Conservation (phyloP, 2,329 filamentous ascomycete genomes). For the Fusarium lyarnte region DNA sequence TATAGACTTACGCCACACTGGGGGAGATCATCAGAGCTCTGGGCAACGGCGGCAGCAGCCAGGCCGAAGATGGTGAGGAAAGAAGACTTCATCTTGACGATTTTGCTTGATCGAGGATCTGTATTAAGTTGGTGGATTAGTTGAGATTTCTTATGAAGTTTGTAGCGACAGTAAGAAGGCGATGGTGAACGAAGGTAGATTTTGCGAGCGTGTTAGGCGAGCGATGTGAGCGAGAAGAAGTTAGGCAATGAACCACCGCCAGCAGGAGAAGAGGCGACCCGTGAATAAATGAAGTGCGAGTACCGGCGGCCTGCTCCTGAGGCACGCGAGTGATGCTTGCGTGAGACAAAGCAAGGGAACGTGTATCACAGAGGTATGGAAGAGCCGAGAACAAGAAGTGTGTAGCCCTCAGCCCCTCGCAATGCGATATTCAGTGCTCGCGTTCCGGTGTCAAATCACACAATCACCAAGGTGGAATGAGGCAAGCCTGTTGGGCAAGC, state of each 20-base stretch:
- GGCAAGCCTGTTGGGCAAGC: neutral
- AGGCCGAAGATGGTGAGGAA: constrained; percentile 55
- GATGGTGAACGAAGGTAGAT: constrained; percentile 12
- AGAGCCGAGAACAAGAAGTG: constrained; percentile 30
- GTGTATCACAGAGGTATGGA: constrained; percentile 37
- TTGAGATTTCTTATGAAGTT: constrained; percentile 5
- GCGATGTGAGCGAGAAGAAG: constrained; percentile 9
- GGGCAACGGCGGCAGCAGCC: constrained; percentile 53
- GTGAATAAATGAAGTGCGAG: constrained; percentile 22
- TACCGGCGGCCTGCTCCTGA: constrained; percentile 14
- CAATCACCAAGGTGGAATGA: constrained; percentile 11
- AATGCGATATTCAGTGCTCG: constrained; percentile 26
- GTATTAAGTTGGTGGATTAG: constrained; percentile 19
- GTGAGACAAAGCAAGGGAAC: constrained; percentile 44
- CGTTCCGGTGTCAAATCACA: constrained; percentile 11
- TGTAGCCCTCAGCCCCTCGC: constrained; percentile 17
- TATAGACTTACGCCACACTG: constrained; percentile 61
- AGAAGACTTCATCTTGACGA: constrained; percentile 62
- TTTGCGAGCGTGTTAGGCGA: neutral
- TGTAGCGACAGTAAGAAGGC: constrained; percentile 14
- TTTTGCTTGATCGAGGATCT: constrained; percentile 30
- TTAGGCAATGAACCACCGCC: constrained; percentile 25
- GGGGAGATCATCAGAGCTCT: constrained; percentile 55
- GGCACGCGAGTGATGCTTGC: constrained; percentile 40
- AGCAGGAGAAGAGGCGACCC: constrained; percentile 2